Percentiles rank a stretch among this genome's conserved stretches.
Evolutionary conservation across 148 eudicot genomes (phyloP).

Genomic region (Chenopodium album): DNA sequence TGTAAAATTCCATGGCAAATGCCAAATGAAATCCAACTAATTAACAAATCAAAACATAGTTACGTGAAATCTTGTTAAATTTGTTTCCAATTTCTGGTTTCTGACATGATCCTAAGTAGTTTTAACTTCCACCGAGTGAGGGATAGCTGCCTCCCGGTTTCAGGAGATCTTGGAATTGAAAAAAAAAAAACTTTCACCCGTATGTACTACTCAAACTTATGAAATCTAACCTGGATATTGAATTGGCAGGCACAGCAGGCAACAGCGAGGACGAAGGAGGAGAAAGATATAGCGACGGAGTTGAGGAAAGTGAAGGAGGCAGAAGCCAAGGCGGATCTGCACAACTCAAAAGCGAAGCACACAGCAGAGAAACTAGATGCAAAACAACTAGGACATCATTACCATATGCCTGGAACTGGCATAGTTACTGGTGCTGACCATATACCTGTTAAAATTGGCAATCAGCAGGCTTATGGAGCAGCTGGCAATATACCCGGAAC

Average conservation of each 20-base stretch:
- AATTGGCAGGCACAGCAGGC: constrained; percentile 45
- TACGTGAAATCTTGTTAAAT: no score
- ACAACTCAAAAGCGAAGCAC: constrained; percentile 49
- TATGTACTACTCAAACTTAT: no score
- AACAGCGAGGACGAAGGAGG: constrained; percentile 55
- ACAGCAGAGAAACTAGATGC: constrained; percentile 51
- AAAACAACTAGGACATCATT: constrained; percentile 21
- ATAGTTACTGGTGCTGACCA: background rate
- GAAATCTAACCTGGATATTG: background rate
- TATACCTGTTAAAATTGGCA: background rate
- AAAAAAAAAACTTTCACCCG: no score
- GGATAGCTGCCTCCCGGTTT: no score
- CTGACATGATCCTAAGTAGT: no score
- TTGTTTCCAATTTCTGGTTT: no score
- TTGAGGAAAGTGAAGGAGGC: constrained; percentile 68
- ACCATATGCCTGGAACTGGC: constrained; percentile 21
- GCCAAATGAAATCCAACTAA: no score
- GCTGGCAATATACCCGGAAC: background rate
- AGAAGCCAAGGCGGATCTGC: constrained; percentile 66
- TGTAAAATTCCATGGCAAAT: no score
- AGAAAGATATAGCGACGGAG: constrained; percentile 52
- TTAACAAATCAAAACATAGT: no score
- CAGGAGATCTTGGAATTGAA: no score
- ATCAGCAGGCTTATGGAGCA: background rate
- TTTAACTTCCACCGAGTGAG: no score